Base-by-base conservation (phyloP, 1,284 basidiomycete species). In the Moniliophthora roreri region DNA sequence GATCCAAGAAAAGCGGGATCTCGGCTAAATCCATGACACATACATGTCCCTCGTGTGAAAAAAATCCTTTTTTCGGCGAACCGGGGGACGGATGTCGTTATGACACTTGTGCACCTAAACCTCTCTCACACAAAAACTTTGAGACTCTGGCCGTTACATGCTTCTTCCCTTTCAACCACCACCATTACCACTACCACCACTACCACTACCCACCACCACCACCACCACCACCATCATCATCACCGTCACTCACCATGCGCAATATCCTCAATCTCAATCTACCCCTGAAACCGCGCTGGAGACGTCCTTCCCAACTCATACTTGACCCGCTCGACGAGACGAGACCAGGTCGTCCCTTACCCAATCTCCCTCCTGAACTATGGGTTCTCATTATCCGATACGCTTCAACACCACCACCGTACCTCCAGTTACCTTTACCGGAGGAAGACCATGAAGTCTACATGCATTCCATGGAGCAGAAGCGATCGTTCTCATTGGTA, bases 331-430 rank as follows among this genome's bases (percentile, higher is more conserved):
- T 55, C 18, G 54, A 55, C 32, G 54, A 55, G n/a, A 55, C 54
- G 8, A 21, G 54, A 11, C 55, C 55, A 20, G 51, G 55, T 20
- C 37, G 55, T 34, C 51, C 52, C 47, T 60, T 73, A n/a, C 79
- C 77, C 10, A 63, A 68, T 56, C 66, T 85, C 26, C 83, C 84
- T 1, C 62, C 75, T 2, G 84, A 86, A 59, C 63, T 86, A 10
- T 86, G 84, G 84, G 70, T 77, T n/a, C 64, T 78, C 58, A 76
- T 85, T 53, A 70, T 85, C 50, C 74, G 78, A 42, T 78, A 79
- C 60, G 78, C 80, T 7, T 46, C 28, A 11, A 32, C 28, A 81
- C 56, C 76, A 73, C 3, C 70, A 80, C 57, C 72, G 78, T 62
- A 70, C 74, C 50, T 68, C 75, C 57, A 63, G 71, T 67, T 67